Evolutionary conservation across 305 asterid genomes (phyloP).

Genomic region (Vinca major): DNA sequence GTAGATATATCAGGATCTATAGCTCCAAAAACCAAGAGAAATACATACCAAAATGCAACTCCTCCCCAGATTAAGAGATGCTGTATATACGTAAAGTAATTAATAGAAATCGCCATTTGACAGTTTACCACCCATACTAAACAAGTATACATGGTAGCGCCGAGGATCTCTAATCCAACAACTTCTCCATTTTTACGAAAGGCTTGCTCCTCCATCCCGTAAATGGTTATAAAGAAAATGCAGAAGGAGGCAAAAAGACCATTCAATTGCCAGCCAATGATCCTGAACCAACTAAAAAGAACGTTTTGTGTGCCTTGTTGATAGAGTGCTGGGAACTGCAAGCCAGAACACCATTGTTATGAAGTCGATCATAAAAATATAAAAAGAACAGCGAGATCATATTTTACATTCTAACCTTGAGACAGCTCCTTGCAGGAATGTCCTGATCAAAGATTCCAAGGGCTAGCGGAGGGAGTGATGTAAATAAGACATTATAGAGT

Average conservation of each 20-base stretch:
- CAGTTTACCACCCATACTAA: slow-evolving; percentile 61
- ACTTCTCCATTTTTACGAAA: slow-evolving; percentile 22
- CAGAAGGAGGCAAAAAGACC: slow-evolving; percentile 21
- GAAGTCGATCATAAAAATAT: neutral
- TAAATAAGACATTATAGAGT: slow-evolving; percentile 24
- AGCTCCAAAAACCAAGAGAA: slow-evolving; percentile 40
- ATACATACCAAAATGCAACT: slow-evolving; percentile 43
- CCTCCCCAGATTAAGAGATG: slow-evolving; percentile 64
- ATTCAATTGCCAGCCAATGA: slow-evolving; percentile 30
- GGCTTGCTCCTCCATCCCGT: slow-evolving; percentile 21
- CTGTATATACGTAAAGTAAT: slow-evolving; percentile 60
- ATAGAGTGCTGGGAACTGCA: slow-evolving; percentile 28
- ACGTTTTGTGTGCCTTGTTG: slow-evolving; percentile 26
- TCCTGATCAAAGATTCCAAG: slow-evolving; percentile 28
- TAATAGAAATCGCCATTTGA: slow-evolving; percentile 54
- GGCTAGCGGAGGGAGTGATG: slow-evolving; percentile 25
- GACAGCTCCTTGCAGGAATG: slow-evolving; percentile 20
- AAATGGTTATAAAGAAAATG: slow-evolving; percentile 21
- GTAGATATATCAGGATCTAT: slow-evolving; percentile 29
- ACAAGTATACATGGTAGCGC: slow-evolving; percentile 57
- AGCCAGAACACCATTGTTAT: neutral
- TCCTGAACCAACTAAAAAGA: slow-evolving; percentile 30
- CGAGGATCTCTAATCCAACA: slow-evolving; percentile 30
- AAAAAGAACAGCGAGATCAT: neutral
- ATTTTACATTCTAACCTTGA: slow-evolving; percentile 13